Conservation (phyloP, 2,329 filamentous ascomycete species). For the Aspergillus awamori region DNA sequence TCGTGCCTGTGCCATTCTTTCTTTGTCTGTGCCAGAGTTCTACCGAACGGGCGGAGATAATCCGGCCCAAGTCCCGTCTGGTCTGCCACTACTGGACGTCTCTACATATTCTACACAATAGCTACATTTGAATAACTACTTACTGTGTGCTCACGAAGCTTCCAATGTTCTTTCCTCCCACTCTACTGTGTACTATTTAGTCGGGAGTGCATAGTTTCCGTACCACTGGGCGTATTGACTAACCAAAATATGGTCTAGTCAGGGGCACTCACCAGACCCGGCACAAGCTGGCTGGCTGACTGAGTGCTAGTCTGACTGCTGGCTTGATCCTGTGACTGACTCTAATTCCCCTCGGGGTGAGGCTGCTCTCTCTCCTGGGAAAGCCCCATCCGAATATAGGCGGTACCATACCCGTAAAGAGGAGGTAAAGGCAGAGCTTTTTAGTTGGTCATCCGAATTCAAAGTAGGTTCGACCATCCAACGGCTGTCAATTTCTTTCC, state of each 20-base stretch:
- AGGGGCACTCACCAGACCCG: slow-evolving; percentile 17
- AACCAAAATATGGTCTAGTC: slow-evolving; percentile 13
- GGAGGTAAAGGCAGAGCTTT: not conserved
- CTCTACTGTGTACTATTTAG: not conserved
- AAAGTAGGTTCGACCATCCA: slow-evolving; percentile 4
- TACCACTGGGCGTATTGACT: not conserved
- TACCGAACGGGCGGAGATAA: slow-evolving; percentile 1
- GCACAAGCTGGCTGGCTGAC: not conserved
- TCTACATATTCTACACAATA: no score
- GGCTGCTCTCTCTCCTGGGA: not conserved
- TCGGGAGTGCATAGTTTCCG: not conserved
- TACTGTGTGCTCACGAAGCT: no score
- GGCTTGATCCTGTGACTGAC: not conserved
- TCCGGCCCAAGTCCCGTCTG: not conserved
- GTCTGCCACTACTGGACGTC: not conserved
- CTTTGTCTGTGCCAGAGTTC: not conserved
- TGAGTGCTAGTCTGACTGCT: not conserved
- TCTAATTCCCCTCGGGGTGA: not conserved
- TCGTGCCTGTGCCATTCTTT: not conserved
- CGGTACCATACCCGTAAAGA: not conserved
- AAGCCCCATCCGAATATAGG: not conserved
- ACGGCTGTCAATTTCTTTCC: slow-evolving; percentile 7
- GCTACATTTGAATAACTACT: no score
- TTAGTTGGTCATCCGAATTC: no score
- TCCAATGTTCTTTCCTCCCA: no score